A percentile compares a stretch with the other conserved stretches of the same genome.
phyloP scores from a whole-genome alignment of 352 stramenopile genomes.

The Halophytophthora batemanensis region DNA sequence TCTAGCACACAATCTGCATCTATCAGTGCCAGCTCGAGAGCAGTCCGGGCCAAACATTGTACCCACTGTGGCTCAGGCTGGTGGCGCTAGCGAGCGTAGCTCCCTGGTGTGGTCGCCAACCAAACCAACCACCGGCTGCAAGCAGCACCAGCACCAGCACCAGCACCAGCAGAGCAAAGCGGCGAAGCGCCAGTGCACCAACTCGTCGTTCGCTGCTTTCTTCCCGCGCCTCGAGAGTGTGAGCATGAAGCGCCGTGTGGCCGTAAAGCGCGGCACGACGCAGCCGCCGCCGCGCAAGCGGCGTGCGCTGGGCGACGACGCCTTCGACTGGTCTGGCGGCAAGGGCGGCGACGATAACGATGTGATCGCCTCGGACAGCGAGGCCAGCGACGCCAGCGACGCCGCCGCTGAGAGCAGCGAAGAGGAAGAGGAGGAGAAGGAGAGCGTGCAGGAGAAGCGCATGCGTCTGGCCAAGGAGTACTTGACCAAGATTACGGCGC shows the following conservation, averaged over 20 bases:
- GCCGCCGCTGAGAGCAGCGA: slow-evolving; percentile 40
- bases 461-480: slow-evolving; percentile 89
- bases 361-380: slow-evolving; percentile 73
- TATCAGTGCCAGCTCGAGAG: too few relatives aligned
- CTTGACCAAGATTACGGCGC: slow-evolving; percentile 75
- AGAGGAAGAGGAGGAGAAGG: slow-evolving; percentile 56
- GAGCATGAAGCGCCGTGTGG: slow-evolving; percentile 31
- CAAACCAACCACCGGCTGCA: slow-evolving; percentile 17
- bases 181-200: neutral
- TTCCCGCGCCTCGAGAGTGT: neutral
- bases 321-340: slow-evolving; percentile 73
- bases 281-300: slow-evolving; percentile 48
- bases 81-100: too few relatives aligned
- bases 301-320: slow-evolving; percentile 67
- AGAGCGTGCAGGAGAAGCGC: slow-evolving; percentile 88
- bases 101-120: slow-evolving; percentile 18
- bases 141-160: too few relatives aligned
- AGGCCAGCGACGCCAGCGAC: slow-evolving; percentile 36
- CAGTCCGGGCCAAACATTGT: too few relatives aligned
- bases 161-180: neutral
- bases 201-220: neutral
- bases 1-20: too few relatives aligned
- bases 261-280: slow-evolving; percentile 55
- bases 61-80: too few relatives aligned
- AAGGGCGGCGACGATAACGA: slow-evolving; percentile 39